Conservation (phyloP, 2,329 filamentous ascomycete genomes). For the Lachnellula subtilissima region DNA sequence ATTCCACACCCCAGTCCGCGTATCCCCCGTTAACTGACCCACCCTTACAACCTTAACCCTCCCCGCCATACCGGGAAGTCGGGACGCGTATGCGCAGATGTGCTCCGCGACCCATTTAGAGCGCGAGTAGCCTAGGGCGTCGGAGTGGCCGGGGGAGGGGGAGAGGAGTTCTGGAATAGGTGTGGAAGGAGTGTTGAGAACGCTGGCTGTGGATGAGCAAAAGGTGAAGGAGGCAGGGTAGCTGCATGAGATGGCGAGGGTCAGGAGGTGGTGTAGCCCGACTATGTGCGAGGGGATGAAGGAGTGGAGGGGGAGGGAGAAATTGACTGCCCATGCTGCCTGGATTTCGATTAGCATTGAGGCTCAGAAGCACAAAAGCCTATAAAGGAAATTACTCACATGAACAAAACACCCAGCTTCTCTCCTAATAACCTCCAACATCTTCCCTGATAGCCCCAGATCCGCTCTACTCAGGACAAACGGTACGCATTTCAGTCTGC, state of each 20-base stretch:
- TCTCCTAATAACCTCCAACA: conserved; percentile 38
- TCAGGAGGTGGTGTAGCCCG: conserved; percentile 45
- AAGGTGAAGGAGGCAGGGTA: conserved; percentile 37
- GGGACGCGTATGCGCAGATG: conserved; percentile 40
- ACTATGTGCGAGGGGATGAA: conserved; percentile 49
- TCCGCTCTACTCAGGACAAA: conserved; percentile 41
- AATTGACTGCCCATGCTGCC: conserved; percentile 60
- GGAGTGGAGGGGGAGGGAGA: conserved; percentile 49
- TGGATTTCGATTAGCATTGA: too few relatives aligned
- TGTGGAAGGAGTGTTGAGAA: conserved; percentile 29
- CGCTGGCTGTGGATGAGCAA: conserved; percentile 48
- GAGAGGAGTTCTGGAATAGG: conserved; percentile 40
- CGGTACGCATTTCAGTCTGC: conserved; percentile 39
- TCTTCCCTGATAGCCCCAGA: conserved; percentile 43
- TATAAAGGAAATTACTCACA: conserved; percentile 27
- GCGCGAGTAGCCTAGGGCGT: conserved; percentile 48
- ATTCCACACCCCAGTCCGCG: conserved; percentile 42
- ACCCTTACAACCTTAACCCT: conserved; percentile 14
- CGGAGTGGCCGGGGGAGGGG: conserved; percentile 38
- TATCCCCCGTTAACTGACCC: conserved; percentile 44
- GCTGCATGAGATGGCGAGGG: conserved; percentile 35
- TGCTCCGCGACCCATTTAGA: conserved; percentile 56
- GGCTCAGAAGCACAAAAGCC: too few relatives aligned
- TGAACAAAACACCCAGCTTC: conserved; percentile 53
- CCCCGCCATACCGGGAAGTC: conserved; percentile 4